Conservation (phyloP, 192 early-diverging fungal species). For the Backusella tuberculispora region DNA sequence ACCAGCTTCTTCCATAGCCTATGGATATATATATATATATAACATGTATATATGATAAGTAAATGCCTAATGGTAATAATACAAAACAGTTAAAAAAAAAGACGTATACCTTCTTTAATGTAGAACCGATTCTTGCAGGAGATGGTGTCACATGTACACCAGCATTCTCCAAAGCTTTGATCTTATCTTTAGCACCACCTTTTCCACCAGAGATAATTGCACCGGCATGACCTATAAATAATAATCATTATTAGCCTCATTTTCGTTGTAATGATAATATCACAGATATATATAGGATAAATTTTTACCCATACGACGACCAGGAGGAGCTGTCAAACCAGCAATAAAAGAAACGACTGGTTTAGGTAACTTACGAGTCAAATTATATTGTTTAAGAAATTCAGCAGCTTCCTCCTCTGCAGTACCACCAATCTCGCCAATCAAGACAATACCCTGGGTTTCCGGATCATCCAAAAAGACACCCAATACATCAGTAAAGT, state of each 20-base stretch:
- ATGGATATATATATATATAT: background rate
- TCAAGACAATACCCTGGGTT: constrained; percentile 97
- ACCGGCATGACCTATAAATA: constrained; percentile 77
- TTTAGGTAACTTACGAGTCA: constrained; percentile 84
- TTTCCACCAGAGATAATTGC: constrained; percentile 99
- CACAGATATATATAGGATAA: background rate
- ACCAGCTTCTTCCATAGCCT: constrained; percentile 60
- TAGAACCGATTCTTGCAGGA: constrained; percentile 92
- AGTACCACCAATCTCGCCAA: constrained; percentile 98
- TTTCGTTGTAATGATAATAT: background rate
- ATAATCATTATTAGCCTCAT: background rate
- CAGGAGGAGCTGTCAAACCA: constrained; percentile 96
- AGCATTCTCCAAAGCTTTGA: constrained; percentile 90
- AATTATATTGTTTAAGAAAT: constrained; percentile 93
- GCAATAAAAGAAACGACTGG: constrained; percentile 99
- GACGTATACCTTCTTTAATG: constrained; percentile 69
- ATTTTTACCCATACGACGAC: constrained; percentile 89
- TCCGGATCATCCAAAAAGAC: constrained; percentile 93
- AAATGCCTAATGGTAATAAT: no score
- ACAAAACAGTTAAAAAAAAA: background rate
- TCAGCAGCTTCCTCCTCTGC: constrained; percentile 99
- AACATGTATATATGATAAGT: background rate
- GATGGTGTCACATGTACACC: constrained; percentile 90
- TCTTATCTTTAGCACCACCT: constrained; percentile 98
- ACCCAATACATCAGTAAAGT: constrained; percentile 95